Evolutionary conservation across 2,329 filamentous ascomycete genomes (phyloP).

Genomic region (Colletotrichum sp.): DNA sequence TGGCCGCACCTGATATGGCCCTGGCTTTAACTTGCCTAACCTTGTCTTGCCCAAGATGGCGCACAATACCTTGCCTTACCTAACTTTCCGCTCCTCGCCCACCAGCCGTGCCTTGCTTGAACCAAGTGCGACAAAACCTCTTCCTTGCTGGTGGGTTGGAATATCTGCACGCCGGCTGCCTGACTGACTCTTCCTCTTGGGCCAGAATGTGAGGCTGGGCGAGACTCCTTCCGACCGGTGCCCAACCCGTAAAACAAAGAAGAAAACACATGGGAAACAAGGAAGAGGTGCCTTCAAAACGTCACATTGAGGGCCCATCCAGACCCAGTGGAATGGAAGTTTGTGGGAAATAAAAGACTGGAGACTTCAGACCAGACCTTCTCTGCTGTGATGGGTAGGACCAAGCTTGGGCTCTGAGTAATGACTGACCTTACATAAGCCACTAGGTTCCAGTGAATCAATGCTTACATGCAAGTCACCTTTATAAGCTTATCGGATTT

Average conservation of each 20-base stretch:
- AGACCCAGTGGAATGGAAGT: neutral
- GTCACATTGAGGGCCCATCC: neutral
- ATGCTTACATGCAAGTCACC: neutral
- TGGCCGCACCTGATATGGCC: neutral
- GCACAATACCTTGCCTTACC: neutral
- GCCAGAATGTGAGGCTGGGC: neutral
- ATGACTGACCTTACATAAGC: neutral
- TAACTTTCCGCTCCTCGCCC: neutral
- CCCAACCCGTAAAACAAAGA: neutral
- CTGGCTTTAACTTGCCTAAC: neutral
- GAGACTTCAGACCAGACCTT: neutral
- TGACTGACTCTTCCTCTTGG: neutral
- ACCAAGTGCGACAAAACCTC: neutral
- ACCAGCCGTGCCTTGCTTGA: neutral
- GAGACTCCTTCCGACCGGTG: neutral
- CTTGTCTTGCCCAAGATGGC: neutral
- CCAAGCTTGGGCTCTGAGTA: neutral
- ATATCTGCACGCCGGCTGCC: neutral
- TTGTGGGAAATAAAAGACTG: neutral
- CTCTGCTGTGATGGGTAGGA: neutral
- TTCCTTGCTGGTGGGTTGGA: neutral
- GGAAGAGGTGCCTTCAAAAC: neutral
- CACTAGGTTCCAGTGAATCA: neutral
- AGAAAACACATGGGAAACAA: neutral
- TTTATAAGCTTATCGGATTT: neutral